A percentile compares a stretch with the other conserved stretches of the same genome.
These are phyloP conservation scores for Pelargonium cotyledonis DNA, from an alignment of 441 rosid species.

Conservation along the genomic window DNA sequence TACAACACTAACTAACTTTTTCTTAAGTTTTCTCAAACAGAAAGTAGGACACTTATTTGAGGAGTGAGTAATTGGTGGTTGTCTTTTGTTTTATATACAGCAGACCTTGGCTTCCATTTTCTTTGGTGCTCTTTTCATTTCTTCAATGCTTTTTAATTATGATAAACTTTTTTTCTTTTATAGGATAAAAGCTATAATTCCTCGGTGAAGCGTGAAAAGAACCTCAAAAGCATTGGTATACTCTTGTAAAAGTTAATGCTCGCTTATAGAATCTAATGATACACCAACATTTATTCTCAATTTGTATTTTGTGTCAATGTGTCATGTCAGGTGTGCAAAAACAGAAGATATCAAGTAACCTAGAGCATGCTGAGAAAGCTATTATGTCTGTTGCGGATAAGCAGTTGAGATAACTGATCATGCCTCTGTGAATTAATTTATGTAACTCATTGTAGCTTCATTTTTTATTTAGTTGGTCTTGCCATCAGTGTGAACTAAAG, in stretches of 20 bases:
- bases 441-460: background rate
- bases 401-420: conserved; percentile 47
- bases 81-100: background rate
- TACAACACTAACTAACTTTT: no score
- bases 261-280: no score
- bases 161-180: background rate
- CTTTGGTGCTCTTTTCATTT: background rate
- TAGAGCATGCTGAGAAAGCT: conserved; percentile 40
- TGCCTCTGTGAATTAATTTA: conserved; percentile 14
- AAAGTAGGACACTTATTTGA: no score
- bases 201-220: background rate
- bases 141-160: background rate
- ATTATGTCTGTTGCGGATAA: conserved; percentile 37
- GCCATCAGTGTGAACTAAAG: background rate
- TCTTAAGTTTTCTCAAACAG: no score
- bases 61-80: background rate
- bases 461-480: background rate
- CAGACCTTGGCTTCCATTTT: background rate
- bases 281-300: background rate
- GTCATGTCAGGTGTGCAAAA: conserved; percentile 46
- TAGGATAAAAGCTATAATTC: background rate
- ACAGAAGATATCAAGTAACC: conserved; percentile 32
- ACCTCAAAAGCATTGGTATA: conserved; percentile 1
- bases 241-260: background rate
- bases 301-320: conserved; percentile 9